These are phyloP conservation scores for Solanum megistacrolobum DNA, from an alignment of 257 asterid genomes.

Conservation along the genomic window DNA sequence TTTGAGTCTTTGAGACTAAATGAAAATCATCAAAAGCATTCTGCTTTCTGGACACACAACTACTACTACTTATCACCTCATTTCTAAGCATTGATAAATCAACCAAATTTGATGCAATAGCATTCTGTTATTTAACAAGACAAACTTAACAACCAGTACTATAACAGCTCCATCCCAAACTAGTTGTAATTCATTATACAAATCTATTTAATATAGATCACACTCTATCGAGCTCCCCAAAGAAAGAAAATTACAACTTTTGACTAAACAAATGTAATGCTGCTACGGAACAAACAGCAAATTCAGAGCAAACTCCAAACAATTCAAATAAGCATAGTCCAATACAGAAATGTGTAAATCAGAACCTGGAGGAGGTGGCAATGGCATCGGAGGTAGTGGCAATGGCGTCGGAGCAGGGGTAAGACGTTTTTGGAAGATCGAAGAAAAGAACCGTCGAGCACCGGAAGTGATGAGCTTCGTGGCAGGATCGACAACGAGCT, in stretches of 20 bases:
- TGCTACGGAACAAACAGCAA: not conserved
- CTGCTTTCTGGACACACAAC: not conserved
- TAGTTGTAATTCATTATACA: not conserved
- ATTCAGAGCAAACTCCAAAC: not conserved
- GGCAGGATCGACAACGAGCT: constrained; percentile 78
- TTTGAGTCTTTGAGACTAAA: not conserved
- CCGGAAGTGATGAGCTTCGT: constrained; percentile 56
- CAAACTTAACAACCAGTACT: not conserved
- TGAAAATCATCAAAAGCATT: not conserved
- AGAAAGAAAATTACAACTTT: not conserved
- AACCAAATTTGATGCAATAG: not conserved
- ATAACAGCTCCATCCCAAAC: not conserved
- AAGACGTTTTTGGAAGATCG: constrained; percentile 49
- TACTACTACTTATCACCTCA: not conserved
- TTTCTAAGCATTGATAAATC: not conserved
- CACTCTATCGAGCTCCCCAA: not conserved
- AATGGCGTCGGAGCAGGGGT: constrained; percentile 20
- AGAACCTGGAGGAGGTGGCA: constrained; percentile 42
- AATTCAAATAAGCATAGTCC: not conserved
- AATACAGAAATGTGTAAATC: not conserved
- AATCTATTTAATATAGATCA: not conserved
- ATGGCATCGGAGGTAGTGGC: constrained; percentile 18
- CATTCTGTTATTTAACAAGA: not conserved
- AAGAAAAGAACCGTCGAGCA: constrained; percentile 53
- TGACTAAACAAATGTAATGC: not conserved